These are phyloP conservation scores for Diutina pseudorugosa DNA, from an alignment of 1,139 yeast species.

Conservation along the genomic window DNA sequence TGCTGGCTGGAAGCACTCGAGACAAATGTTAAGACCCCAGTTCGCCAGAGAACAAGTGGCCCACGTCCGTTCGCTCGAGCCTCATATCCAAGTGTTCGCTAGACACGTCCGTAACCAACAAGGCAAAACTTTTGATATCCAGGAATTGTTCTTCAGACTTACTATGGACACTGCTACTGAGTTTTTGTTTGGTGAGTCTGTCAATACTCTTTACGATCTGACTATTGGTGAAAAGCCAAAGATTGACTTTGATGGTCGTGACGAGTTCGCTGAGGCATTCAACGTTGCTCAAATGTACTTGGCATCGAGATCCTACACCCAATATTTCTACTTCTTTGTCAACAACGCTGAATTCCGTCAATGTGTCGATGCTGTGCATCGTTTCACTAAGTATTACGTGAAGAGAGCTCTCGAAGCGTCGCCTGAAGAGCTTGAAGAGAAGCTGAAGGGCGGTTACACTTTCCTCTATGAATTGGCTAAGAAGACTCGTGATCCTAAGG, in stretches of 20 bases:
- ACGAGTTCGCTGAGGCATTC: constrained; percentile 7
- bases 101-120: constrained; percentile 17
- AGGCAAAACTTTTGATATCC: constrained; percentile 14
- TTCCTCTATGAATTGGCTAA: constrained; percentile 4
- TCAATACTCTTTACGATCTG: constrained; percentile 7
- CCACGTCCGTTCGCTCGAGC: constrained; percentile 35
- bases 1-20: constrained; percentile 44
- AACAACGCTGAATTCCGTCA: constrained; percentile 7
- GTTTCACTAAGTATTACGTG: constrained; percentile 1
- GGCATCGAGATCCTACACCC: constrained; percentile 6
- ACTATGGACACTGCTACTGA: constrained; percentile 11
- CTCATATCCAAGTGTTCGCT: constrained; percentile 29
- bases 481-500: constrained; percentile 3
- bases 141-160: constrained; percentile 17
- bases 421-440: constrained; percentile 4
- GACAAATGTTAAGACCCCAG: constrained; percentile 49
- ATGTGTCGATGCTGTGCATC: constrained; percentile 12
- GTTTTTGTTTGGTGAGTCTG: constrained; percentile 11
- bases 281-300: constrained; percentile 8
- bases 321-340: constrained; percentile 8
- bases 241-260: neutral
- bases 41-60: constrained; percentile 44
- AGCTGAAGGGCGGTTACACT: neutral
- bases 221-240: neutral
- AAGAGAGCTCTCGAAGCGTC: neutral